Base-by-base conservation (phyloP, 2,329 filamentous ascomycete species). In the Aspergillus sp. region DNA sequence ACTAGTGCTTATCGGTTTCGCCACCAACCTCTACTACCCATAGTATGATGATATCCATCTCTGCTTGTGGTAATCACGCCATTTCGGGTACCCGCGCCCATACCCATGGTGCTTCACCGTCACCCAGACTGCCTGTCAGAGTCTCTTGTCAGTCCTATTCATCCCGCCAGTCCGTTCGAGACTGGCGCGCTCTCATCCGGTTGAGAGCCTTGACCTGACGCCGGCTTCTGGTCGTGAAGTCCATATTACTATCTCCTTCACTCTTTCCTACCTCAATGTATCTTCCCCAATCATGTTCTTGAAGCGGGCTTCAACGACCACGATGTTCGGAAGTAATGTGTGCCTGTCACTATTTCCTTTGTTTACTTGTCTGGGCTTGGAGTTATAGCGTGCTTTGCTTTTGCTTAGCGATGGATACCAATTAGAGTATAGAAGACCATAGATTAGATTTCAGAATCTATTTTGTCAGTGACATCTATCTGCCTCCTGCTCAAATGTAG, bases 161-260 rank as follows among this genome's bases (percentile, higher is more conserved):
- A 23, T 32, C 25, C 53, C 53, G 23, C 19, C 53, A 36, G 53
- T 44, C 41, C 53, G 25, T 17, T 19, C 25, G 53, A 25, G 36
- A 47, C 53, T 55, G 15, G 15, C 39, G 52, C 38, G 52, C 53
- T 55, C 39, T 55, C 53, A 30, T 36, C 53, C 53, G 41, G 30
- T 55, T 4, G 53, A 55, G 39, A 55, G 39, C 39, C 42, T 27
- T 21, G 39, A 47, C 25, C 53, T 25, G 11, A 53, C 32, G n/a
- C 25, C 23, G 47, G 41, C 7, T 8, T 49, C 44, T 25, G 44
- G 44, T 42, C 10, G 13, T 21, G 41, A n/a, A 50, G 10, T 13
- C 25, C 15, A 32, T 30, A 17, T 6, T 27, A 30, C 15, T 27
- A 11, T 50, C 47, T 32, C 39, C 25, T 21, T 13, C 25, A 30